Base-by-base conservation (phyloP, 345 rosid genomes). In the Eucalyptus camaldulensis region DNA sequence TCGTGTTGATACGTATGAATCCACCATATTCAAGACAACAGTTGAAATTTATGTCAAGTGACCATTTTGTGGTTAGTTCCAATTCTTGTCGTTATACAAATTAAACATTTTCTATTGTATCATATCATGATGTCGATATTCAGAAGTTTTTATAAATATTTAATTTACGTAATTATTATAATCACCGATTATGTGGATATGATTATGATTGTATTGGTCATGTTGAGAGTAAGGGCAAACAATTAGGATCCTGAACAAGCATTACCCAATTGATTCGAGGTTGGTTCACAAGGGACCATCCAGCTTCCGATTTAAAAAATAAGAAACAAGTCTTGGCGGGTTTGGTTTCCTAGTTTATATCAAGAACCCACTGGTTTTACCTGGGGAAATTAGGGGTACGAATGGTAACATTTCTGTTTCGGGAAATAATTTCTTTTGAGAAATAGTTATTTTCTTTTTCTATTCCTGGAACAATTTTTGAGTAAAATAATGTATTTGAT, bases 311-410 rank as follows among this genome's bases (percentile, higher is more conserved):
- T 60, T 12, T 29, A 6, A 60, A 60, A 60, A 27, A 60, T 27
- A 27, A 3, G 69, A 1, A 1, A 27, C 8, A 12, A 12, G 69
- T 60, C 7, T 27, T 60, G 69, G 31, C 1, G 1, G 7, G 15
- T 60, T 3, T 13, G 16, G 31, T 60, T 60, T 13, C 31, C 69
- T 27, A 60, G 29, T 25, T 60, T 27, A 60, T 60, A 60, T 13
- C 15, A 11, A 60, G 31, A 60, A 27, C 4, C 2, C 1, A 2
- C 2, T 29, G 4, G 16, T 60, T 60, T 27, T 11, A 27, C 16
- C 0, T 0, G 0, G 7, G 7, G 15, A 25, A 58, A 27, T 2
- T 58, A 25, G 8, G 8, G 2, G 4, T 51, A 2, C 0, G 4
- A 51, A 51, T 51, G 54, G 8, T 51, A 51, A 51, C 0, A 51